Evolutionary conservation across 1,284 basidiomycete species (phyloP), one percentile per base, ranked within the genome.

Genomic region (Cutaneotrichosporon sp.): DNA sequence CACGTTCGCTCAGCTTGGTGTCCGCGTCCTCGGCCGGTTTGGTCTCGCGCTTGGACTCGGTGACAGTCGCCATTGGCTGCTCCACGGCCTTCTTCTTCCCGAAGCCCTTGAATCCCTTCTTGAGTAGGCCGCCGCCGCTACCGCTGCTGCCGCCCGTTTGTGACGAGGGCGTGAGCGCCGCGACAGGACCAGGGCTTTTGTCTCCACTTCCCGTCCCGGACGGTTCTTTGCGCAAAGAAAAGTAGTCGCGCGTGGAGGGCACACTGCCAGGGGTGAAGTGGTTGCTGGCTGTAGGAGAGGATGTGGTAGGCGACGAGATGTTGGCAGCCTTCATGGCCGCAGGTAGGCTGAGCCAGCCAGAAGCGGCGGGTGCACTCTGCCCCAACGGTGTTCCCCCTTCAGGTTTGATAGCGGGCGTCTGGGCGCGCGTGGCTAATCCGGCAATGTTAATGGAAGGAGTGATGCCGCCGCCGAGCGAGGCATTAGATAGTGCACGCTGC

Each of bases 21-120:
- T 52, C 34, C 27, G 37, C 34, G 14, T 22, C 26, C n/a, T 33
- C 47, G 12, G 39, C 24, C 4, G 43, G 38, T n/a, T 48, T 32
- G 24, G 52, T 59, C 37, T 61, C 61, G 27, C 55, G 55, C 20
- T 59, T 54, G 24, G 50, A 51, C 46, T 72, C 71, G 5, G 62
- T 62, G 3, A 72, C 64, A 7, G 68, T 56, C 16, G 72, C 61
- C 37, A 71, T 69, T 2, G 68, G 59, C n/a, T 62, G 51, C 46
- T 76, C 76, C 19, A 39, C 37, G 12, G 72, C 62, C 52, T 81
- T 79, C 67, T 81, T 81, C 61, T 78, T 80, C 16, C 86, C 87
- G 54, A 90, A 82, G 54, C 76, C 84, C 72, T 85, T 88, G 59
- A 92, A 74, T 50, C 84, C 80, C 52, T 84, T 80, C 3, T 52